Evolutionary conservation across 805 yeast genomes (phyloP).

Genomic region (Danielia oregonensis): DNA sequence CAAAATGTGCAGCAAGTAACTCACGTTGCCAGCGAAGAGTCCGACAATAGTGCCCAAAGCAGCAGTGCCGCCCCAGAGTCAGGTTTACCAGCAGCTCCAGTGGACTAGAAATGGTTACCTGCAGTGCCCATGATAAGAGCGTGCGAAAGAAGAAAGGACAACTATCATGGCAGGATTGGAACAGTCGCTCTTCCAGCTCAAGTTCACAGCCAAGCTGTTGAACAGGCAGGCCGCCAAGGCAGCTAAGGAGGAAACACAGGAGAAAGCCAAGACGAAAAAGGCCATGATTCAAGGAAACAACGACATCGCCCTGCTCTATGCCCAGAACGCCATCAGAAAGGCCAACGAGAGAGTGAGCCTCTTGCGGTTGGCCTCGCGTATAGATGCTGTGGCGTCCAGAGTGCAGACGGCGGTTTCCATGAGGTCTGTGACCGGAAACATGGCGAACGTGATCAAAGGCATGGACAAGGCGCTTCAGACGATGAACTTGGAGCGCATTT

Average conservation of each 20-base stretch:
- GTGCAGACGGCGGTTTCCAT: conserved; percentile 98
- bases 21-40: too few species aligned
- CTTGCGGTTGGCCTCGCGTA: conserved; percentile 77
- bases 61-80: too few species aligned
- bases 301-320: conserved; percentile 91
- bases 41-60: too few species aligned
- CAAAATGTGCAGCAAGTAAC: too few species aligned
- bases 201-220: conserved; percentile 90
- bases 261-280: conserved; percentile 84
- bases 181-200: conserved; percentile 27
- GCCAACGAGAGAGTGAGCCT: conserved; percentile 80
- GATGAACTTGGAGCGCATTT: conserved; percentile 91
- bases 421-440: conserved; percentile 91
- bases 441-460: conserved; percentile 89
- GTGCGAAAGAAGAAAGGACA: too few species aligned
- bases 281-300: conserved; percentile 81
- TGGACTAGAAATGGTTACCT: too few species aligned
- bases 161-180: conserved; percentile 26
- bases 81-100: too few species aligned
- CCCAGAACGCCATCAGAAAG: conserved; percentile 93
- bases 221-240: conserved; percentile 87
- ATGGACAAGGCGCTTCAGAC: conserved; percentile 96
- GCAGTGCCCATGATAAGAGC: too few species aligned
- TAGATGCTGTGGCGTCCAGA: conserved; percentile 93
- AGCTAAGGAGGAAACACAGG: conserved; percentile 83